These are phyloP conservation scores for Litsea cubeba DNA, from an alignment of 164 flowering plant species.

Conservation along the genomic window DNA sequence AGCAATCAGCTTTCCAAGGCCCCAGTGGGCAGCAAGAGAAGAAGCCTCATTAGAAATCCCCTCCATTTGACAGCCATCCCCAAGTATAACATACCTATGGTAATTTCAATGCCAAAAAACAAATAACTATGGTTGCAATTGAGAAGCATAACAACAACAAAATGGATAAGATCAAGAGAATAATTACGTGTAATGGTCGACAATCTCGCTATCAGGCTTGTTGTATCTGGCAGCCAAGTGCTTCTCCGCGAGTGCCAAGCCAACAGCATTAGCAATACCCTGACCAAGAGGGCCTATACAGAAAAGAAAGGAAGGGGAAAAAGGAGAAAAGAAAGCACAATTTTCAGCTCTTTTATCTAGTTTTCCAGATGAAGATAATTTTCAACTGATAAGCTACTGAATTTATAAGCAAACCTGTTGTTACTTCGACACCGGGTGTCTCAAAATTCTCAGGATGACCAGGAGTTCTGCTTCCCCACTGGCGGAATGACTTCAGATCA, in stretches of 20 bases:
- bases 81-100: slow-evolving; percentile 65
- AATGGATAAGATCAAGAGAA: background rate
- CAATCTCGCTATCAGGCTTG: slow-evolving; percentile 79
- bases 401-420: slow-evolving; percentile 62
- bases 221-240: slow-evolving; percentile 96
- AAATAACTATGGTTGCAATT: background rate
- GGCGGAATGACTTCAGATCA: slow-evolving; percentile 89
- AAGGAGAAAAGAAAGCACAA: background rate
- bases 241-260: slow-evolving; percentile 96
- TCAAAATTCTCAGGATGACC: slow-evolving; percentile 99
- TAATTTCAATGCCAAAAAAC: background rate
- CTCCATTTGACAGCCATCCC: slow-evolving; percentile 99
- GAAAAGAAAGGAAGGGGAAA: background rate
- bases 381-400: background rate
- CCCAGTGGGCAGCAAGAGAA: slow-evolving; percentile 97
- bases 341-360: background rate
- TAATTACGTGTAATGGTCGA: slow-evolving; percentile 94
- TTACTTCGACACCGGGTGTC: slow-evolving; percentile 98
- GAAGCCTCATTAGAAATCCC: slow-evolving; percentile 89
- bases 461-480: slow-evolving; percentile 97
- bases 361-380: background rate
- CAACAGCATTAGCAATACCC: slow-evolving; percentile 95
- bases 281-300: slow-evolving; percentile 95
- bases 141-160: background rate
- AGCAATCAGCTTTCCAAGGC: slow-evolving; percentile 97